A percentile compares a stretch with the other conserved stretches of the same genome.
phyloP scores from a whole-genome alignment of 257 asterid genomes.

The Petunia secreta region DNA sequence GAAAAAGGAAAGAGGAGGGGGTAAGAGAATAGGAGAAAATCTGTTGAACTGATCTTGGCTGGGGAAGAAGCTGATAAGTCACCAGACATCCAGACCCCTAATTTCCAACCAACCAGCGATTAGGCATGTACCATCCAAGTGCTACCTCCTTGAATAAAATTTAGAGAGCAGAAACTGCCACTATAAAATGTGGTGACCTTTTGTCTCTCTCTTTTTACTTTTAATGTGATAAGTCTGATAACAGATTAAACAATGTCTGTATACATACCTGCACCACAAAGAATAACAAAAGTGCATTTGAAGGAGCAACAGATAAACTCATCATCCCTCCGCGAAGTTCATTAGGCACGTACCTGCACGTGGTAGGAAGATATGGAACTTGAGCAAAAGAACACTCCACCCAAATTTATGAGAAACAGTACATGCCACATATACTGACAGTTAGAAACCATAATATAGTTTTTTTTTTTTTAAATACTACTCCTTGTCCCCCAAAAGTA shows the following conservation, averaged over 20 bases:
- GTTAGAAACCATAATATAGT: neutral
- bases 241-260: neutral
- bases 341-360: slow-evolving; percentile 78
- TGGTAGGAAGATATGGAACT: neutral
- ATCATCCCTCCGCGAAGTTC: slow-evolving; percentile 93
- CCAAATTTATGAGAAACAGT: neutral
- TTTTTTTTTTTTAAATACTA: too few species aligned
- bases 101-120: neutral
- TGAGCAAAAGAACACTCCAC: neutral
- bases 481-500: too few species aligned
- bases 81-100: neutral
- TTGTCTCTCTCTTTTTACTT: too few species aligned
- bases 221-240: neutral
- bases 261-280: slow-evolving; percentile 61
- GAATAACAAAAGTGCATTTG: slow-evolving; percentile 58
- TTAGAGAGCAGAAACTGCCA: neutral
- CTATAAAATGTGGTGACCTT: neutral
- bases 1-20: neutral
- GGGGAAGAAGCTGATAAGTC: neutral
- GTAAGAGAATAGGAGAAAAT: neutral
- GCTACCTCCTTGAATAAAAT: neutral
- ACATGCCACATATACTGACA: neutral
- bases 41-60: neutral
- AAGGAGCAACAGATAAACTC: slow-evolving; percentile 72
- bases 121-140: neutral